Evolutionary conservation across 306 rosid species (phyloP).

Genomic region (Casuarina glauca): DNA sequence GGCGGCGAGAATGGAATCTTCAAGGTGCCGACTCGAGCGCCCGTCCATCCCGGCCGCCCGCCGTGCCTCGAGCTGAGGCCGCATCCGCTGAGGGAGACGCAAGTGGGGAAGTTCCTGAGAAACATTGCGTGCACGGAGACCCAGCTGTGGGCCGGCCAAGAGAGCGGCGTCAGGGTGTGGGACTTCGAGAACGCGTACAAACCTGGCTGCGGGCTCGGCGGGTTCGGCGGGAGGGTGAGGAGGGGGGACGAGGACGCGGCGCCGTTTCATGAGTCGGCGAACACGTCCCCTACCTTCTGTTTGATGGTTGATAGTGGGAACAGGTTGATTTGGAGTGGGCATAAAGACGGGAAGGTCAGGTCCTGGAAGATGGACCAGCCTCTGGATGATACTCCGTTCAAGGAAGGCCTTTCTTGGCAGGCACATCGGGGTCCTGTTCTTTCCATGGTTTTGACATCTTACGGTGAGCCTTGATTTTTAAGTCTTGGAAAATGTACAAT

Average conservation of each 20-base stretch:
- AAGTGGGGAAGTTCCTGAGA: constrained; percentile 80
- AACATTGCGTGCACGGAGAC: constrained; percentile 82
- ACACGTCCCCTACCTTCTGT: constrained; percentile 73
- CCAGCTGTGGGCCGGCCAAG: constrained; percentile 97
- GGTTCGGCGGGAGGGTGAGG: constrained; percentile 72
- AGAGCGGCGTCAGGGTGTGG: constrained; percentile 87
- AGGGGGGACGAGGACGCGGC: constrained; percentile 96
- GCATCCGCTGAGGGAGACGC: constrained; percentile 91
- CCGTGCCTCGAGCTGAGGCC: constrained; percentile 93
- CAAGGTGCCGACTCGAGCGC: constrained; percentile 66
- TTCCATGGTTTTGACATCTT: constrained; percentile 61
- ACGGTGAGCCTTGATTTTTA: constrained; percentile 35
- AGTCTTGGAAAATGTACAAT: too few species aligned
- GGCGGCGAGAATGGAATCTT: constrained; percentile 70
- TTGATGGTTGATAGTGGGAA: constrained; percentile 66
- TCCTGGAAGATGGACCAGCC: constrained; percentile 88
- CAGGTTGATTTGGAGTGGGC: constrained; percentile 82
- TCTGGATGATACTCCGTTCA: constrained; percentile 61
- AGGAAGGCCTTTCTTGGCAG: constrained; percentile 99
- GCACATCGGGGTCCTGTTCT: constrained; percentile 91
- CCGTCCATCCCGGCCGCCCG: constrained; percentile 87
- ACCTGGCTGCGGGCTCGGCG: constrained; percentile 67
- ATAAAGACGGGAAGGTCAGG: constrained; percentile 93
- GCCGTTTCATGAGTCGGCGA: constrained; percentile 72
- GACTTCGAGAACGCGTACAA: constrained; percentile 54